Conservation (phyloP, 2,329 filamentous ascomycete genomes). For the Aspergillus awamori region DNA sequence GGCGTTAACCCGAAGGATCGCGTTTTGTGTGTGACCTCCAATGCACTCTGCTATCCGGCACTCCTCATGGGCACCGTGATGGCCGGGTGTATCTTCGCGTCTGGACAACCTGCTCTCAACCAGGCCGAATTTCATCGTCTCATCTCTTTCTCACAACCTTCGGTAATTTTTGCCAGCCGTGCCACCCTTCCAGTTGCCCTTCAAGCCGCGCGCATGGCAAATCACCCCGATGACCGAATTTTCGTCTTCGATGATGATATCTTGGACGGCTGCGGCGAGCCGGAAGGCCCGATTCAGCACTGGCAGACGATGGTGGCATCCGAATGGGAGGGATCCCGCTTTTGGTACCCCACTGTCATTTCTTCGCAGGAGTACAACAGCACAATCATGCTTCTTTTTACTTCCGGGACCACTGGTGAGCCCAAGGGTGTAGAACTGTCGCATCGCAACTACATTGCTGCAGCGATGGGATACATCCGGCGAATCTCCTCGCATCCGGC, state of each 20-base stretch:
- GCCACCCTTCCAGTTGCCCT: background rate
- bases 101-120: background rate
- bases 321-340: background rate
- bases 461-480: background rate
- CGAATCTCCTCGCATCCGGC: background rate
- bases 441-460: background rate
- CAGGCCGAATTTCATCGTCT: background rate
- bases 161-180: background rate
- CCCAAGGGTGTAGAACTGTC: background rate
- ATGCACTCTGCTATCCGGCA: background rate
- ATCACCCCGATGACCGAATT: background rate
- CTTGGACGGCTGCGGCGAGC: background rate
- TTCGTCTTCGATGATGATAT: background rate
- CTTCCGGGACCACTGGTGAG: background rate
- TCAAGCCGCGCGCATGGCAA: background rate
- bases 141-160: background rate
- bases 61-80: background rate
- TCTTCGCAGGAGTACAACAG: background rate
- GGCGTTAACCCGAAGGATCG: background rate
- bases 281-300: background rate
- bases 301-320: background rate
- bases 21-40: background rate
- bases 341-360: background rate
- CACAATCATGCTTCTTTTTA: background rate
- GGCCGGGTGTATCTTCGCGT: background rate